Evolutionary conservation across 257 asterid species (phyloP).

Genomic region (Leonotis leonurus): DNA sequence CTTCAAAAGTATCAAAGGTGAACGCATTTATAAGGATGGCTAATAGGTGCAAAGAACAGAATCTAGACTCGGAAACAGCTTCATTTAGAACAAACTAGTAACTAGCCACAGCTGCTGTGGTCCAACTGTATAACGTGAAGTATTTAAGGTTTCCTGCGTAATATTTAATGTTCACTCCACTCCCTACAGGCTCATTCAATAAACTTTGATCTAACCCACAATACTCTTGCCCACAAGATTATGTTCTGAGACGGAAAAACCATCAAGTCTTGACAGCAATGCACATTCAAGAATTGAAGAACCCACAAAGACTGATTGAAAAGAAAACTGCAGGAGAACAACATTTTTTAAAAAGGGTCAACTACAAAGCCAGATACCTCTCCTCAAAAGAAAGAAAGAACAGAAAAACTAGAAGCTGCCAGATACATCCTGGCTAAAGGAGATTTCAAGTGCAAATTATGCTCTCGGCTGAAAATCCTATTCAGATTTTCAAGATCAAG

Average conservation of each 20-base stretch:
- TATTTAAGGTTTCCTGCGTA: not conserved
- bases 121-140: too few relatives aligned
- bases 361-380: too few relatives aligned
- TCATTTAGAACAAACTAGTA: not conserved
- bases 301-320: slow-evolving; percentile 1
- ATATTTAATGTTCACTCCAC: not conserved
- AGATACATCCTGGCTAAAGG: slow-evolving; percentile 4
- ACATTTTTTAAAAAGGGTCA: too few relatives aligned
- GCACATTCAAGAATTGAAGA: slow-evolving; percentile 2
- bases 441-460: too few relatives aligned
- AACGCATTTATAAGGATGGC: not conserved
- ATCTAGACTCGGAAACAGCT: not conserved
- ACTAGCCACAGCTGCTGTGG: too few relatives aligned
- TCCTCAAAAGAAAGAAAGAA: too few relatives aligned
- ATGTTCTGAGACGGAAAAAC: not conserved
- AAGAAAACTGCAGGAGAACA: not conserved
- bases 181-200: slow-evolving; percentile 11
- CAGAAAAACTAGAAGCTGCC: not conserved
- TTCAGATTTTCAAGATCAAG: slow-evolving; percentile 9
- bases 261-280: too few relatives aligned
- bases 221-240: not conserved
- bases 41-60: not conserved
- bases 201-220: slow-evolving; percentile 18
- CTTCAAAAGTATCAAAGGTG: not conserved
- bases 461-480: too few relatives aligned